Conservation (phyloP, 148 eudicot species). For the Nepenthes gracilis region DNA sequence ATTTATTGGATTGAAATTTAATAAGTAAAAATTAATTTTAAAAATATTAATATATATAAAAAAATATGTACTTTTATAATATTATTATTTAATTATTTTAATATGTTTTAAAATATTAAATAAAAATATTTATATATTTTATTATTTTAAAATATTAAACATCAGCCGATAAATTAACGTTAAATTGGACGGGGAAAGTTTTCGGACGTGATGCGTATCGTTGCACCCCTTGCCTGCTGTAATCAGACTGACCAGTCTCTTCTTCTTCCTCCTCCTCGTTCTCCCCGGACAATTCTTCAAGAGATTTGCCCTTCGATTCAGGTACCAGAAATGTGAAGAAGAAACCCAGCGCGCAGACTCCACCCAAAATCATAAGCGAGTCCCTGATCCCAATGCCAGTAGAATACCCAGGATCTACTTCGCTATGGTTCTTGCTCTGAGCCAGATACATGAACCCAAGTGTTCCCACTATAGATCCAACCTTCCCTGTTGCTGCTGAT, state of each 20-base stretch:
- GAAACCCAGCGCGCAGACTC: background rate
- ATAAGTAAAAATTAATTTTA: too few species aligned
- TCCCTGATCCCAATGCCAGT: conserved; percentile 6
- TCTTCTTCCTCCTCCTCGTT: background rate
- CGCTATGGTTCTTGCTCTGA: conserved; percentile 3
- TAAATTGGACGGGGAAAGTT: too few species aligned
- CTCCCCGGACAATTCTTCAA: conserved; percentile 12
- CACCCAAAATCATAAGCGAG: conserved; percentile 3
- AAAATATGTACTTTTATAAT: too few species aligned
- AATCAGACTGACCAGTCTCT: background rate
- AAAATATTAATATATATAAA: too few species aligned
- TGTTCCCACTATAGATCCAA: conserved; percentile 5
- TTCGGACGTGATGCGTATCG: too few species aligned
- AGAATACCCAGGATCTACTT: conserved; percentile 2
- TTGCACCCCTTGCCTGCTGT: too few species aligned
- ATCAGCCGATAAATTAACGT: too few species aligned
- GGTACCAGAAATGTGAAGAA: conserved; percentile 7
- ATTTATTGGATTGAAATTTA: too few species aligned
- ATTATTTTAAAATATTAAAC: too few species aligned
- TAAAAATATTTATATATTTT: too few species aligned
- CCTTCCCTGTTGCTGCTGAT: conserved; percentile 7
- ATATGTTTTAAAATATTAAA: too few species aligned
- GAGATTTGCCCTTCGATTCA: conserved; percentile 7
- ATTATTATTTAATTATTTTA: too few species aligned
- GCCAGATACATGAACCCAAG: conserved; percentile 11